These are phyloP conservation scores for Colletotrichum sp. DNA, from an alignment of 2,329 filamentous ascomycete genomes.

Conservation along the genomic window DNA sequence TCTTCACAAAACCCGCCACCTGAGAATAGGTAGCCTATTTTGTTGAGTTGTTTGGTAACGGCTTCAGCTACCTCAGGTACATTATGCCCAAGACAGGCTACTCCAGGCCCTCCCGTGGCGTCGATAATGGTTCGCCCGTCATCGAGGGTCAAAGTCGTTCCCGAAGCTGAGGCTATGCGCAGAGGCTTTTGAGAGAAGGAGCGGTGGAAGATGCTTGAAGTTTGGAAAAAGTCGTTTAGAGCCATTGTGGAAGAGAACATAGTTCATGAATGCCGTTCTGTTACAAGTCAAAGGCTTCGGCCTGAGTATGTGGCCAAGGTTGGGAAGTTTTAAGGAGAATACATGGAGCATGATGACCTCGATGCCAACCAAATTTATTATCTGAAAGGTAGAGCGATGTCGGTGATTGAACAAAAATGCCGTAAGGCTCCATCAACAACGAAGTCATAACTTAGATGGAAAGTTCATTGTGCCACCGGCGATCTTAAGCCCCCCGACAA, in stretches of 20 bases:
- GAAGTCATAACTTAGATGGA: neutral
- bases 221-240: neutral
- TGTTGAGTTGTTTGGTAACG: neutral
- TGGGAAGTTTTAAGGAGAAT: neutral
- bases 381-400: neutral
- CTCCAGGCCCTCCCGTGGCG: neutral
- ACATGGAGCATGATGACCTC: rapidly evolving
- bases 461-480: neutral
- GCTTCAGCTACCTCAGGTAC: neutral
- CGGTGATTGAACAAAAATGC: neutral
- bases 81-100: neutral
- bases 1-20: neutral
- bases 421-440: neutral
- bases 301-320: neutral
- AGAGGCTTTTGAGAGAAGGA: neutral
- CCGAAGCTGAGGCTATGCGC: neutral
- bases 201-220: neutral
- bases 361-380: neutral
- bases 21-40: neutral
- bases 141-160: neutral
- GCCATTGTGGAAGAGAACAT: neutral
- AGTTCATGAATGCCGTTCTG: neutral
- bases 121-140: neutral
- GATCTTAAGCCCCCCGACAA: neutral
- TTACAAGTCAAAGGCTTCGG: neutral